Evolutionary conservation across 257 asterid genomes (phyloP), one percentile per base, ranked within the genome.

Genomic region (Thymus quinquecostatus): DNA sequence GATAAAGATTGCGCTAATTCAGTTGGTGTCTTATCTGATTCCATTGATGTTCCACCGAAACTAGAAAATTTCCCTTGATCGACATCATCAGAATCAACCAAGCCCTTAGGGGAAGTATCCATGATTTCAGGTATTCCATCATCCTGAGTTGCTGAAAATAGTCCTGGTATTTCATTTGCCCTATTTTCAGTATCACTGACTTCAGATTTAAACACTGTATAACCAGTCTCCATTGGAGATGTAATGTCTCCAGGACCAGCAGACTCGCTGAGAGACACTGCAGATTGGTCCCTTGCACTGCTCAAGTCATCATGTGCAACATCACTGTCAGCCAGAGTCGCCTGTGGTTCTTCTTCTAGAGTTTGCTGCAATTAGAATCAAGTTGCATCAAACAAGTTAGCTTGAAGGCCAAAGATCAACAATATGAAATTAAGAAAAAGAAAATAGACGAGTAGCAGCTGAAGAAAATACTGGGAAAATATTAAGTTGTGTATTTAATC

Each of bases 121-220:
- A 74, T 50, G 49, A 50, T 47, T 79, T 79, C 88, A 79, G 79
- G 78, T 70, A 80, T 51, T 70, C 64, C 80, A 9, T 79, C 88
- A 75, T 69, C 86, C 74, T 61, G 80, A 69, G 79, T 61, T 64
- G 87, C 74, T 64, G 83, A 78, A 79, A 84, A 89, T 62, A 94
- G 86, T 65, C 98, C 97, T 54, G 99, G 99, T 59, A 95, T 95
- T 74, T 82, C 96, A 81, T 81, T 78, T 71, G 69, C 83, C 70
- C 75, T 66, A 55, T 49, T 83, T 75, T 76, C 87, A 58, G 65
- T 74, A 58, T 77, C 91, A 72, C 71, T 76, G 54, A 68, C 76
- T 67, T 86, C 93, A 68, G 85, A 68, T 66, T 77, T 75, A 70
- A 78, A 66, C 38, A 36, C 76, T 51, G 83, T 65, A 80, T 38